A percentile compares a stretch with the other conserved stretches of the same genome.
These are phyloP conservation scores for Caloboletus firmus DNA, from an alignment of 1,284 basidiomycete species.

Conservation along the genomic window DNA sequence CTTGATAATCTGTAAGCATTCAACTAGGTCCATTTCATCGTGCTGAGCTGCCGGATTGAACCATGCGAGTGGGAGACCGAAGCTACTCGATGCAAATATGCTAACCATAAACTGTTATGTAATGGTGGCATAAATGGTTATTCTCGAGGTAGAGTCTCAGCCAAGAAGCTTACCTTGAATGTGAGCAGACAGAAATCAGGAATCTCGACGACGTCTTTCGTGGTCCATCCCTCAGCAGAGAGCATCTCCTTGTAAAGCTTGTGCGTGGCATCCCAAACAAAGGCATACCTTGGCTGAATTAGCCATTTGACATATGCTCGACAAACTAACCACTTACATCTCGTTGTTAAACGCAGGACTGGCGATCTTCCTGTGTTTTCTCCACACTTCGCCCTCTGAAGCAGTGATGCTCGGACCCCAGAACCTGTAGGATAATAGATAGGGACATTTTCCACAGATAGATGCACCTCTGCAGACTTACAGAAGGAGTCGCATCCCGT, in stretches of 20 bases:
- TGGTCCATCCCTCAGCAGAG: slow-evolving; percentile 42
- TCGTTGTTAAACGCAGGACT: slow-evolving; percentile 51
- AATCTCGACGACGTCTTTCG: slow-evolving; percentile 38
- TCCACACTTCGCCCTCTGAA: slow-evolving; percentile 46
- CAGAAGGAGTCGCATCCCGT: slow-evolving; percentile 22
- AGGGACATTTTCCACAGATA: background rate
- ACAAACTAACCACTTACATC: slow-evolving; percentile 35
- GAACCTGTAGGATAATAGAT: slow-evolving; percentile 27
- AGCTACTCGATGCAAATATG: slow-evolving; percentile 51
- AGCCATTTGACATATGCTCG: background rate
- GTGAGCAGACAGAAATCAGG: slow-evolving; percentile 43
- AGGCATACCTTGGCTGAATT: slow-evolving; percentile 38
- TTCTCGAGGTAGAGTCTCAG: background rate
- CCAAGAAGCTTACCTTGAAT: slow-evolving; percentile 40
- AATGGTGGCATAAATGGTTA: background rate
- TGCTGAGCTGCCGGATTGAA: slow-evolving; percentile 32
- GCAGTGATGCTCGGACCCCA: slow-evolving; percentile 51
- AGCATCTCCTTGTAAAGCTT: slow-evolving; percentile 48
- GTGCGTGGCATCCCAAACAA: slow-evolving; percentile 46
- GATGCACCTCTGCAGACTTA: background rate
- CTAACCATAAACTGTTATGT: slow-evolving; percentile 44
- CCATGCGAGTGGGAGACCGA: slow-evolving; percentile 53
- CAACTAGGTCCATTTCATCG: slow-evolving; percentile 45
- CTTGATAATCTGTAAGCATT: slow-evolving; percentile 43
- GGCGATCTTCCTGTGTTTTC: slow-evolving; percentile 48